Percentiles rank a stretch among this genome's conserved stretches.
These are phyloP conservation scores for Fusarium sp. DNA, from an alignment of 2,329 filamentous ascomycete species.

Conservation along the genomic window DNA sequence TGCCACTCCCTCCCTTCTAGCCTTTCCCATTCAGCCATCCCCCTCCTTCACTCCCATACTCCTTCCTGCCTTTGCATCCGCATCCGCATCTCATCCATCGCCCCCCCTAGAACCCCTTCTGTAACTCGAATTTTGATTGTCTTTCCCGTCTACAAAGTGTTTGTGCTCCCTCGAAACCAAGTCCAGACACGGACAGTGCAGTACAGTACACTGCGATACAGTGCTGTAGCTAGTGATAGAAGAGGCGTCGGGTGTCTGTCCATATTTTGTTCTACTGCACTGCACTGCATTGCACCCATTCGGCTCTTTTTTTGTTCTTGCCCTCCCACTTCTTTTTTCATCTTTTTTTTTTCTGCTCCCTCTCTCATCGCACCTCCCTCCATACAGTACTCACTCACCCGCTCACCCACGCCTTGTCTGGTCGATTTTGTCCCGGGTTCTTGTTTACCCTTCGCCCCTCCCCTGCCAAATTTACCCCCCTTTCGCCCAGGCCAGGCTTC, in stretches of 20 bases:
- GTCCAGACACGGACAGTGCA: slow-evolving; percentile 9
- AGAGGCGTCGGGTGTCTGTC: slow-evolving; percentile 25
- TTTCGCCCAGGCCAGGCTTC: slow-evolving; percentile 19
- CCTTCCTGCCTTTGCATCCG: not conserved
- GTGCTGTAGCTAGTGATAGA: slow-evolving; percentile 14
- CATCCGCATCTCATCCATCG: not conserved
- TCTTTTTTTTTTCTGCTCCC: slow-evolving; percentile 10
- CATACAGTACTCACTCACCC: not conserved
- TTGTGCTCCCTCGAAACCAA: slow-evolving; percentile 20
- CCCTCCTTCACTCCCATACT: slow-evolving; percentile 21
- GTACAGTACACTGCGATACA: not conserved
- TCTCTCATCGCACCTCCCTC: slow-evolving; percentile 33
- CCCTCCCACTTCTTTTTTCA: slow-evolving; percentile 32
- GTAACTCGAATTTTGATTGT: slow-evolving; percentile 5
- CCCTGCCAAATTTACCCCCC: slow-evolving; percentile 28
- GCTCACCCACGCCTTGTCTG: slow-evolving; percentile 5
- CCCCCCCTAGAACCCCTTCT: not conserved
- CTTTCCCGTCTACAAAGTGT: slow-evolving; percentile 17
- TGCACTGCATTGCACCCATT: slow-evolving; percentile 30
- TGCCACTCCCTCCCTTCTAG: slow-evolving; percentile 35
- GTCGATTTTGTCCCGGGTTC: slow-evolving; percentile 32
- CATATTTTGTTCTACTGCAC: slow-evolving; percentile 14
- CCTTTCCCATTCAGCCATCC: slow-evolving; percentile 8
- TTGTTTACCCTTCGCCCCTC: slow-evolving; percentile 46
- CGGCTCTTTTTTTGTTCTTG: slow-evolving; percentile 30